A percentile compares a stretch with the other conserved stretches of the same genome.
Evolutionary conservation across 176 grass and related monocot species (phyloP).

Genomic region (Rhynchospora tenuis): DNA sequence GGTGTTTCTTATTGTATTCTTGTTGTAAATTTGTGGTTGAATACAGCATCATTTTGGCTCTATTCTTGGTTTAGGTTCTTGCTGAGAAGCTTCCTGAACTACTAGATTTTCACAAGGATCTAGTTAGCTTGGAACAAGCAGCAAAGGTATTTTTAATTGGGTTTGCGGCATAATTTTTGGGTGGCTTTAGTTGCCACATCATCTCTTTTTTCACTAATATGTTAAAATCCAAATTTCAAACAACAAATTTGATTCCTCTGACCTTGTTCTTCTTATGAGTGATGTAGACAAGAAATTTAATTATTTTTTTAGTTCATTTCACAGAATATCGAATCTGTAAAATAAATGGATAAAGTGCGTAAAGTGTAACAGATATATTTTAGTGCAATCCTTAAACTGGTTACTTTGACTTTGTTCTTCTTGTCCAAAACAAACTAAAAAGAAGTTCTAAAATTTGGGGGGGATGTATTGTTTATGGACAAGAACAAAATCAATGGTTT

Average conservation of each 20-base stretch:
- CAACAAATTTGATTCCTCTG: no score
- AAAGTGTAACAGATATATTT: not conserved
- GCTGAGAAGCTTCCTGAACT: slow-evolving; percentile 95
- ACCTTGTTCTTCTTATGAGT: no score
- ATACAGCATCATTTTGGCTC: not conserved
- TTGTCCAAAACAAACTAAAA: not conserved
- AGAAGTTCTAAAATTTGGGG: not conserved
- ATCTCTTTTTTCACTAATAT: not conserved
- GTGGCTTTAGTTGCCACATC: not conserved
- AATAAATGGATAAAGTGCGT: not conserved
- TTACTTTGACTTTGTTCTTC: not conserved
- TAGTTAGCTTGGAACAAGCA: slow-evolving; percentile 77
- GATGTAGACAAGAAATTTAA: not conserved
- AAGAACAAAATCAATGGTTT: not conserved
- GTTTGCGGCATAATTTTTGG: not conserved
- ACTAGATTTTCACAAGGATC: slow-evolving; percentile 88
- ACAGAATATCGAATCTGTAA: not conserved
- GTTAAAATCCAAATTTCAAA: no score
- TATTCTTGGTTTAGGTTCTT: slow-evolving; percentile 51
- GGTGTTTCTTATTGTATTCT: slow-evolving; percentile 17
- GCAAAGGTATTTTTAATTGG: slow-evolving; percentile 52
- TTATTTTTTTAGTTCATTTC: not conserved
- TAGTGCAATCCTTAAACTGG: not conserved
- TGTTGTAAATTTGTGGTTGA: not conserved
- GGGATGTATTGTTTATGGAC: not conserved